These are phyloP conservation scores for Trichoderma sp. DNA, from an alignment of 2,329 filamentous ascomycete species.

Conservation along the genomic window DNA sequence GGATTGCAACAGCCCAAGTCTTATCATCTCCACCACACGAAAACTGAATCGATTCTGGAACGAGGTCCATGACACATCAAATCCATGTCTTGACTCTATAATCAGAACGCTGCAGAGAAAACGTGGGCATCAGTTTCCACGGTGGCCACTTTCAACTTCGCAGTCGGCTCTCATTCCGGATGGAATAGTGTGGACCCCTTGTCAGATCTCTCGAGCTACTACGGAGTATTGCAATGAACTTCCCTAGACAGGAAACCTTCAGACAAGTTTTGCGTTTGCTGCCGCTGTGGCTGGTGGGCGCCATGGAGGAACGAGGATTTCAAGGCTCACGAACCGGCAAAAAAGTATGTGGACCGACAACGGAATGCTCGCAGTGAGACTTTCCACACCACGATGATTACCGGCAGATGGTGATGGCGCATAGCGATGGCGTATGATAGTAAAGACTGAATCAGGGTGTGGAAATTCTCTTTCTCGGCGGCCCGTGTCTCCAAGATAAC, in stretches of 20 bases:
- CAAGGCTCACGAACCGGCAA: background rate
- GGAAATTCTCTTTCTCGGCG: background rate
- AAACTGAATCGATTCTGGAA: slow-evolving; percentile 18
- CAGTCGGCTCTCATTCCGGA: slow-evolving; percentile 10
- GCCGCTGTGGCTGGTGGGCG: slow-evolving; percentile 18
- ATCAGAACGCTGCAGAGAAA: background rate
- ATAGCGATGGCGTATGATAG: slow-evolving; percentile 14
- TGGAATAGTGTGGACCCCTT: slow-evolving; percentile 1
- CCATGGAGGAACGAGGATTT: slow-evolving; percentile 8
- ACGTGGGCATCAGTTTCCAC: background rate
- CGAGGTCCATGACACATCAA: slow-evolving; percentile 25
- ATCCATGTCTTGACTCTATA: slow-evolving; percentile 8
- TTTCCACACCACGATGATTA: background rate
- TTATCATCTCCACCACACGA: slow-evolving; percentile 13
- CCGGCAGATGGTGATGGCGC: slow-evolving; percentile 11
- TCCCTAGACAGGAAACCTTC: slow-evolving; percentile 26
- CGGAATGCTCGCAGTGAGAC: slow-evolving; percentile 18
- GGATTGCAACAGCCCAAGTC: slow-evolving; percentile 6
- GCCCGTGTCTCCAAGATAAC: slow-evolving; percentile 8
- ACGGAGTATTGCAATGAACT: slow-evolving; percentile 13
- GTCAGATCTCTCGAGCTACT: slow-evolving; percentile 15
- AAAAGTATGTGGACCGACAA: slow-evolving; percentile 4
- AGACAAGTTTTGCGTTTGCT: slow-evolving; percentile 27
- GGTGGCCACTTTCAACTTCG: background rate
- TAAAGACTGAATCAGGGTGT: slow-evolving; percentile 7